Evolutionary conservation across 164 flowering plant species (phyloP).

Genomic region (Buxus sempervirens): DNA sequence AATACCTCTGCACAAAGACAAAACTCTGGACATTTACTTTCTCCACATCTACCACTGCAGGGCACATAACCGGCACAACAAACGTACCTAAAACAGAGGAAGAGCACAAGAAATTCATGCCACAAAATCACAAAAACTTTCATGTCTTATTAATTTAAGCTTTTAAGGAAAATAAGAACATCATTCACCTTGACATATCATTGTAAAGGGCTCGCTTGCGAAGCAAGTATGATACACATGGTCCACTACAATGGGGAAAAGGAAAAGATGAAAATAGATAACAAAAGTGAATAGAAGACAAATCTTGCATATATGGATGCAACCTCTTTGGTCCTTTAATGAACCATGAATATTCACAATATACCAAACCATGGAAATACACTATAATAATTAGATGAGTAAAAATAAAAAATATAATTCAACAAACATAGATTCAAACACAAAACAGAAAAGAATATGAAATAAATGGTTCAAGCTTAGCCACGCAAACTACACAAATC

Average conservation of each 20-base stretch:
- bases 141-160: background rate
- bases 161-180: background rate
- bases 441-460: too few species aligned
- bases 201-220: conserved; percentile 91
- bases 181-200: conserved; percentile 86
- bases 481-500: too few species aligned
- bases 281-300: too few species aligned
- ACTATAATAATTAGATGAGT: too few species aligned
- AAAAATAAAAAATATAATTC: too few species aligned
- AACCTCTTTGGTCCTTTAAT: too few species aligned
- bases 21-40: conserved; percentile 55
- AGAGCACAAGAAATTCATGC: background rate
- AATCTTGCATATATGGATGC: too few species aligned
- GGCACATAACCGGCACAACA: conserved; percentile 70
- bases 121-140: background rate
- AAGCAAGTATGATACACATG: conserved; percentile 90
- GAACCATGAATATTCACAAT: too few species aligned
- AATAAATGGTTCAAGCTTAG: too few species aligned
- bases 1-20: conserved; percentile 60
- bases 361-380: too few species aligned
- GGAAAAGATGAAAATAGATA: background rate
- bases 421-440: too few species aligned
- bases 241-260: conserved; percentile 49
- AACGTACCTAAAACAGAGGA: conserved; percentile 30
- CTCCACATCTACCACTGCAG: conserved; percentile 68